Conservation (phyloP, 345 rosid species). For the Carallia pectinifolia region DNA sequence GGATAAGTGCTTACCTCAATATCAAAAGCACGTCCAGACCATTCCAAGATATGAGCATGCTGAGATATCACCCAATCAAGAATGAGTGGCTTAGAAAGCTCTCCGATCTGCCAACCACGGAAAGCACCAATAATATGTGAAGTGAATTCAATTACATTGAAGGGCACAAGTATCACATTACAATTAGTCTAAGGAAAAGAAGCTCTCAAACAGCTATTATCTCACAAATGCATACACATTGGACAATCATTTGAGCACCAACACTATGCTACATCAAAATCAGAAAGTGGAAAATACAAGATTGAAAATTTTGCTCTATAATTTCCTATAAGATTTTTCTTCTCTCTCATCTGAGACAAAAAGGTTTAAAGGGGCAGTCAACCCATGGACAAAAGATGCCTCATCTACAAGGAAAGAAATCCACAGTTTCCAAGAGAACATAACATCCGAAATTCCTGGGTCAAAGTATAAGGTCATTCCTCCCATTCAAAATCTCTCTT, state of each 20-base stretch:
- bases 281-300: too few species aligned
- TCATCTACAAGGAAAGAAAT: background rate
- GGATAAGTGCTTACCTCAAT: conserved; percentile 61
- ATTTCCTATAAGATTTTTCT: background rate
- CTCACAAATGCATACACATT: background rate
- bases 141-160: conserved; percentile 8
- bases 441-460: background rate
- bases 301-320: too few species aligned
- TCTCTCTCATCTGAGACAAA: background rate
- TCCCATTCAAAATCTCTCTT: too few species aligned
- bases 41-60: conserved; percentile 84
- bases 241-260: background rate
- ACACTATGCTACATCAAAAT: too few species aligned
- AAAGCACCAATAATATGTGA: conserved; percentile 5
- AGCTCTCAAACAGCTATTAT: conserved; percentile 8
- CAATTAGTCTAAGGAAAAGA: background rate
- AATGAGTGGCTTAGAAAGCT: conserved; percentile 67
- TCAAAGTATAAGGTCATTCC: background rate
- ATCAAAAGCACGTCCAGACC: conserved; percentile 90
- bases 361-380: background rate
- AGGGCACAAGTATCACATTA: conserved; percentile 3
- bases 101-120: conserved; percentile 59
- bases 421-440: background rate
- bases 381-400: background rate
- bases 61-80: conserved; percentile 96